A percentile compares a stretch with the other conserved stretches of the same genome.
These are phyloP conservation scores for Urtica urens DNA, from an alignment of 306 rosid genomes.

Conservation along the genomic window DNA sequence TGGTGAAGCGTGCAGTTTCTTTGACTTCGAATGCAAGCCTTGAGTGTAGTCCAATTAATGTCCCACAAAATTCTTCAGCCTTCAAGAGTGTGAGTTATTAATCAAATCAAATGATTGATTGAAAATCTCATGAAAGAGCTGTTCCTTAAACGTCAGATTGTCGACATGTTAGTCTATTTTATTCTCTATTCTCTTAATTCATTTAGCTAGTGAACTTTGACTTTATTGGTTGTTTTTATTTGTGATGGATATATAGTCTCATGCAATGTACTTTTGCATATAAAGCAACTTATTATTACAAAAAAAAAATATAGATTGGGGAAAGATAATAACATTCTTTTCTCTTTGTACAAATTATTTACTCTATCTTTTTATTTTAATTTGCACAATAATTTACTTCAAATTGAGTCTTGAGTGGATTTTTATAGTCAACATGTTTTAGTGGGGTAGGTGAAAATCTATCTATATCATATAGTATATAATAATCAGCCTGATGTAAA, in stretches of 20 bases:
- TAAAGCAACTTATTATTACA: too few species aligned
- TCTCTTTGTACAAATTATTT: too few species aligned
- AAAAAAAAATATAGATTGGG: too few species aligned
- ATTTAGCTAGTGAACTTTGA: not conserved
- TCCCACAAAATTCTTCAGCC: conserved; percentile 17
- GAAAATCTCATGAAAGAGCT: conserved; percentile 1
- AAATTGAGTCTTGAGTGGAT: not conserved
- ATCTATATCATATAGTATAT: too few species aligned
- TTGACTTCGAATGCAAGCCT: conserved; percentile 16
- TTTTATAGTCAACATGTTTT: not conserved
- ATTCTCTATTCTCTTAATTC: not conserved
- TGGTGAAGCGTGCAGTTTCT: conserved; percentile 9
- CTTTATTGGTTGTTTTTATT: conserved; percentile 11
- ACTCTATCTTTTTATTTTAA: not conserved
- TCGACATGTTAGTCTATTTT: conserved; percentile 13
- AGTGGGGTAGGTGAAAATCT: conserved; percentile 9
- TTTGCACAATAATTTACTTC: not conserved
- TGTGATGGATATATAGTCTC: conserved; percentile 36
- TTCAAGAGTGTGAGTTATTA: conserved; percentile 1
- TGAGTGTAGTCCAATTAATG: conserved; percentile 26
- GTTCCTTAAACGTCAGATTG: not conserved
- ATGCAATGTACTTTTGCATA: too few species aligned
- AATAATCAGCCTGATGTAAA: too few species aligned
- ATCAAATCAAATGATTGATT: conserved; percentile 1
- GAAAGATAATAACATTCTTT: too few species aligned